A percentile compares a stretch with the other conserved stretches of the same genome.
phyloP scores from a whole-genome alignment of 352 stramenopile species.

The Pythium graminicola region DNA sequence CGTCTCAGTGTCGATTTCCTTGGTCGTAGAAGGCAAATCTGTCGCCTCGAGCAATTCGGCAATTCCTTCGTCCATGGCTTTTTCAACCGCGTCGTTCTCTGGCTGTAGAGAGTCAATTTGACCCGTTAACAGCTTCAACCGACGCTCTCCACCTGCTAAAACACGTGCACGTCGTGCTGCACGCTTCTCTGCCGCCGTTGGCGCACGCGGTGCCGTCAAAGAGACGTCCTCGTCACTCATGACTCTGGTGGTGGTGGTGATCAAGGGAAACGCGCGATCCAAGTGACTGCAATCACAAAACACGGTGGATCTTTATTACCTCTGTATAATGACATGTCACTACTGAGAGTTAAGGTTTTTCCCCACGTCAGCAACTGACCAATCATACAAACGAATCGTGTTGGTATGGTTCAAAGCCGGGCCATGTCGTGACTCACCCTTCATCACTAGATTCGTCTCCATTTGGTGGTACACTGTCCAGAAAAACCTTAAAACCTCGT shows the following conservation, averaged over 20 bases:
- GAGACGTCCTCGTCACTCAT: neutral
- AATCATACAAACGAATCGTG: no score
- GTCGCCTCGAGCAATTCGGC: conserved; percentile 34
- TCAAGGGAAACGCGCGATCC: neutral
- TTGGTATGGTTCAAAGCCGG: no score
- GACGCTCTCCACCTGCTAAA: conserved; percentile 49
- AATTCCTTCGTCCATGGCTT: conserved; percentile 39
- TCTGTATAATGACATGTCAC: conserved; percentile 10
- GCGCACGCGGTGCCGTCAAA: conserved; percentile 6
- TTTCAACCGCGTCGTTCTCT: conserved; percentile 33
- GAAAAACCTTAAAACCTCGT: conserved; percentile 17
- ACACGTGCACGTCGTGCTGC: conserved; percentile 56
- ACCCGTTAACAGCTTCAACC: conserved; percentile 61
- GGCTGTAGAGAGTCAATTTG: conserved; percentile 52
- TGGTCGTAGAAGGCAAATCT: neutral
- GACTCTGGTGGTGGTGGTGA: neutral
- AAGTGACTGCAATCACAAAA: neutral
- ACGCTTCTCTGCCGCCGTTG: conserved; percentile 56
- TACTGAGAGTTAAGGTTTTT: conserved; percentile 12
- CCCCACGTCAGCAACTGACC: neutral
- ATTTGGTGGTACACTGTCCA: neutral
- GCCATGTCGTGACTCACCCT: no score
- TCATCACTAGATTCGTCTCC: conserved; percentile 15
- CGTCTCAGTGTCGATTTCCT: neutral
- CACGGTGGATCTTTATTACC: neutral